These are phyloP conservation scores for Daldinia concentrica DNA, from an alignment of 495 filamentous ascomycete species.

Conservation along the genomic window DNA sequence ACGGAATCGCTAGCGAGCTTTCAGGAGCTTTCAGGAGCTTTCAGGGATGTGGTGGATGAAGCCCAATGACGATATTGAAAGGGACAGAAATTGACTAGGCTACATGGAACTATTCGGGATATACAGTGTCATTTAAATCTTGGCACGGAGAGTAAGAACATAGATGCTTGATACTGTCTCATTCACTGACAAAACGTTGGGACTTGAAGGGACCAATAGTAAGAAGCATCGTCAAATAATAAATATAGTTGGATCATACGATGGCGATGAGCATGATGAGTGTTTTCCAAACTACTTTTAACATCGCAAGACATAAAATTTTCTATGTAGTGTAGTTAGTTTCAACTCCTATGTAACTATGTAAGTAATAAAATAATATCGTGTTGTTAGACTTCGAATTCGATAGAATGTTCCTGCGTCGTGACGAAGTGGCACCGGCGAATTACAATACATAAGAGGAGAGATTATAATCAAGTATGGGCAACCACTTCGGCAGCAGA, in stretches of 20 bases:
- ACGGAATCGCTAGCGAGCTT: conserved; percentile 8
- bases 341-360: no score
- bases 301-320: background rate
- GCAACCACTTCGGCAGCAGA: conserved; percentile 35
- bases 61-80: conserved; percentile 34
- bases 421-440: background rate
- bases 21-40: conserved; percentile 21
- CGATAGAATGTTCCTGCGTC: conserved; percentile 23
- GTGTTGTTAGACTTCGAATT: conserved; percentile 1
- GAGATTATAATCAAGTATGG: conserved; percentile 1
- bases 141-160: conserved; percentile 17
- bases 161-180: conserved; percentile 15
- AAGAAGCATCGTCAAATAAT: background rate
- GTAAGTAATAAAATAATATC: background rate
- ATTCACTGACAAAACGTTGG: conserved; percentile 13
- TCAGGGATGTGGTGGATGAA: conserved; percentile 17
- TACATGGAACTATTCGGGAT: conserved; percentile 30
- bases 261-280: conserved; percentile 14
- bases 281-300: background rate
- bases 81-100: conserved; percentile 5
- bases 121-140: conserved; percentile 13
- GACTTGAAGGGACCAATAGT: conserved; percentile 3
- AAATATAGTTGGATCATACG: conserved; percentile 34
- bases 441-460: conserved; percentile 3
- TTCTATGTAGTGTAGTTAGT: background rate